phyloP scores from a whole-genome alignment of 2,329 filamentous ascomycete species.

The Bipolaris gigantea region DNA sequence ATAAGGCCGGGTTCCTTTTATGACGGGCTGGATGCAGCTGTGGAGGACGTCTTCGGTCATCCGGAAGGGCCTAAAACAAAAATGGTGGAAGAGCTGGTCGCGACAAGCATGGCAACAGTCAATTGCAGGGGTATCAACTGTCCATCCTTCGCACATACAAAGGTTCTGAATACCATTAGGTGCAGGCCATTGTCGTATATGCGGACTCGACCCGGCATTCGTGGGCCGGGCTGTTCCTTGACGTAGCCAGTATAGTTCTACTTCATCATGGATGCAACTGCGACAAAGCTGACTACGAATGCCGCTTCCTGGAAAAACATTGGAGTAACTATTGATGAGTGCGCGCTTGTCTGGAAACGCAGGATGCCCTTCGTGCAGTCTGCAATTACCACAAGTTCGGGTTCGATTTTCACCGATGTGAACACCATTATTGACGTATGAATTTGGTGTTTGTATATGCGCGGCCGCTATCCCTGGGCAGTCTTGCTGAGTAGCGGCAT shows the following conservation, averaged over 20 bases:
- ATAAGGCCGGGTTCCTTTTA: neutral
- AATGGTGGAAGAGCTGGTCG: accelerated
- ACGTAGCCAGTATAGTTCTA: slow-evolving; percentile 7
- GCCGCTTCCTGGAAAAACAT: neutral
- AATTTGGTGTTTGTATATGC: neutral
- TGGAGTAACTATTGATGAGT: neutral
- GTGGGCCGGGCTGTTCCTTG: neutral
- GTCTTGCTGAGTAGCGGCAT: neutral
- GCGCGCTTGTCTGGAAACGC: neutral
- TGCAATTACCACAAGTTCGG: neutral
- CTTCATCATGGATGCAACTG: slow-evolving; percentile 2
- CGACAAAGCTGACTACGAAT: neutral
- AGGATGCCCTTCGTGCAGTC: neutral
- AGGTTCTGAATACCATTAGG: neutral
- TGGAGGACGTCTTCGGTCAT: neutral
- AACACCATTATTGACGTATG: neutral
- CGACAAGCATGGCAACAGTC: neutral
- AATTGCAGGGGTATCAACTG: neutral
- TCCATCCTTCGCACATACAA: neutral
- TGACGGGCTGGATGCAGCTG: neutral
- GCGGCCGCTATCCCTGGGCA: neutral
- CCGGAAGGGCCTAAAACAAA: neutral
- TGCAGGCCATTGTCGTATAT: neutral
- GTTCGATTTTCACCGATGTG: neutral
- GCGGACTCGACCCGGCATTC: neutral